These are phyloP conservation scores for Citrus maxima DNA, from an alignment of 345 rosid species.

Conservation along the genomic window DNA sequence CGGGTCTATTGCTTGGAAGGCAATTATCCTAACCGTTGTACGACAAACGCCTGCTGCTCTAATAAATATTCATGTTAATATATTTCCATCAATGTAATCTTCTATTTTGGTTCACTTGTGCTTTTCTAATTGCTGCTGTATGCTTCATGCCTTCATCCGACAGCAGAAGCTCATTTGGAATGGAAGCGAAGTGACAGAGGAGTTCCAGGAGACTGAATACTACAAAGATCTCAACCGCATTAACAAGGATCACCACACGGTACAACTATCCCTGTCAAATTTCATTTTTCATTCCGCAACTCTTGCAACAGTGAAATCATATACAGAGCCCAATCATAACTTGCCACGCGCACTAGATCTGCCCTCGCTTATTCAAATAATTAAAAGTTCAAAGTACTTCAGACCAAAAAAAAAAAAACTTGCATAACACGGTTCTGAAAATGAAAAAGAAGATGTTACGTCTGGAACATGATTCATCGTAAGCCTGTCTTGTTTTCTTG, in stretches of 20 bases:
- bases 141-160: neutral
- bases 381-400: neutral
- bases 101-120: too few species aligned
- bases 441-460: neutral
- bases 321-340: too few species aligned
- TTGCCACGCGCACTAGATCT: too few species aligned
- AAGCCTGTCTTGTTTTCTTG: constrained; percentile 4
- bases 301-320: too few species aligned
- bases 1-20: constrained; percentile 89
- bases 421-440: too few species aligned
- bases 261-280: neutral
- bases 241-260: constrained; percentile 68
- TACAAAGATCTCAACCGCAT: constrained; percentile 55
- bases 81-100: too few species aligned
- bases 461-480: neutral
- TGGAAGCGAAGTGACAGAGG: constrained; percentile 39
- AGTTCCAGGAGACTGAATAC: constrained; percentile 62
- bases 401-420: too few species aligned
- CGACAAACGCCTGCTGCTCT: too few species aligned
- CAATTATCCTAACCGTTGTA: constrained; percentile 64
- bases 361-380: neutral
- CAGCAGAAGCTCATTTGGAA: constrained; percentile 32
- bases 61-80: too few species aligned
- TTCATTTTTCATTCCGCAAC: neutral
- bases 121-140: neutral